A percentile compares a stretch with the other conserved stretches of the same genome.
Evolutionary conservation across 139 green algal genomes (phyloP).

Genomic region (Pleodorina starrii): DNA sequence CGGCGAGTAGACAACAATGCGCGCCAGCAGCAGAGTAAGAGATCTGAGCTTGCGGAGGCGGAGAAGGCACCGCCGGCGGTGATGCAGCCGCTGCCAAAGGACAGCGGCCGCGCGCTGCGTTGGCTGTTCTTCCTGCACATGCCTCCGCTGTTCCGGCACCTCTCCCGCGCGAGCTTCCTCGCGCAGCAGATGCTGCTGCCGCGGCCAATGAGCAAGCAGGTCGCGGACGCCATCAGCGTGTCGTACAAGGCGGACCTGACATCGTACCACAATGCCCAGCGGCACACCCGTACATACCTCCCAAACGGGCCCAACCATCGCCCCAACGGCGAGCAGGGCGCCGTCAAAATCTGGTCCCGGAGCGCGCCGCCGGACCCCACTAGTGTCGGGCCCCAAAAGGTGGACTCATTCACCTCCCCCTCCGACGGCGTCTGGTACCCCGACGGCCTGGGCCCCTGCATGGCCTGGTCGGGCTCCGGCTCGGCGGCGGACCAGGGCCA

Average conservation of each 20-base stretch:
- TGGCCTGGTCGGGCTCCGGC: constrained; percentile 62
- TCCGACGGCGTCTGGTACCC: constrained; percentile 68
- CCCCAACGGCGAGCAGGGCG: neutral
- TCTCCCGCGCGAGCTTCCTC: constrained; percentile 62
- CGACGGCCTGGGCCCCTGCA: constrained; percentile 43
- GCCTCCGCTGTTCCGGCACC: constrained; percentile 56
- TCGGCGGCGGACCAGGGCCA: constrained; percentile 14
- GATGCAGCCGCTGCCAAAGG: constrained; percentile 63
- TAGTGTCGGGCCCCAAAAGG: constrained; percentile 38
- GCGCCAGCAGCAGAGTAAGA: too few relatives aligned
- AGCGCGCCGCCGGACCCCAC: neutral
- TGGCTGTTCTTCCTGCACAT: constrained; percentile 75
- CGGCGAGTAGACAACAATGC: neutral
- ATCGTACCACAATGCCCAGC: constrained; percentile 46
- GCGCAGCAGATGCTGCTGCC: constrained; percentile 70
- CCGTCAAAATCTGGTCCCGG: constrained; percentile 40
- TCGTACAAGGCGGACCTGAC: neutral
- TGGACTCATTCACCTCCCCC: constrained; percentile 40
- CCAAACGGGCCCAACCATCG: neutral
- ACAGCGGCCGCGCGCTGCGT: neutral
- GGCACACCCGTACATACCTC: constrained; percentile 11
- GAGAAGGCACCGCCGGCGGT: constrained; percentile 52
- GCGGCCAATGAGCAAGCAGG: neutral
- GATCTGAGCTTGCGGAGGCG: neutral
- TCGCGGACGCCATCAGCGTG: neutral